Evolutionary conservation across 164 flowering plant genomes (phyloP).

Genomic region (Stephania cephalantha): DNA sequence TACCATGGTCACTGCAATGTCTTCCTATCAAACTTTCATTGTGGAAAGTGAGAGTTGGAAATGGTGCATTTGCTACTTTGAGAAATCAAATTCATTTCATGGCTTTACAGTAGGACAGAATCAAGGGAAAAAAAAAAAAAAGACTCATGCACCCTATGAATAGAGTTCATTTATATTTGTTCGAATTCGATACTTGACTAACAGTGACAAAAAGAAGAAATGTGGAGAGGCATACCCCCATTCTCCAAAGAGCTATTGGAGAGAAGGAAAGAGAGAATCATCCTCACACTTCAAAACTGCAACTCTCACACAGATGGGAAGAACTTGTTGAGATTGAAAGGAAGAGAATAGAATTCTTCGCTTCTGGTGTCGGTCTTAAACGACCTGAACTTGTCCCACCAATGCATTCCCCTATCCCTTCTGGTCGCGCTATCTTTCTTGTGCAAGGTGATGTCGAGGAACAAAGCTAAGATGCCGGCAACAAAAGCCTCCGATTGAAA

Average conservation of each 20-base stretch:
- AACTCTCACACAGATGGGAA: conserved; percentile 74
- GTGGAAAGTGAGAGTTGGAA: not conserved
- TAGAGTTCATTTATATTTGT: conserved; percentile 18
- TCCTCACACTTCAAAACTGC: not conserved
- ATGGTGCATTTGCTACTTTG: not conserved
- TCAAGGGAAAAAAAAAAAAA: conserved; percentile 9
- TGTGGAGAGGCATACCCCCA: not conserved
- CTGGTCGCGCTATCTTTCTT: conserved; percentile 43
- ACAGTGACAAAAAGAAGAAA: conserved; percentile 1
- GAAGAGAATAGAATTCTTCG: conserved; percentile 90
- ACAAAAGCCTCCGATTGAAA: conserved; percentile 87
- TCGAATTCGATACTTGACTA: conserved; percentile 1
- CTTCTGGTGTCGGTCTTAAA: conserved; percentile 73
- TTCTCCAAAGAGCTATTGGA: conserved; percentile 11
- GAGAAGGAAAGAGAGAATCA: not conserved
- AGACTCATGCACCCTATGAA: conserved; percentile 15
- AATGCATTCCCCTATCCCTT: conserved; percentile 88
- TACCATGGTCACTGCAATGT: not conserved
- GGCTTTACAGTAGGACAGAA: conserved; percentile 23
- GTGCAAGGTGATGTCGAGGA: conserved; percentile 74
- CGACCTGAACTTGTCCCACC: conserved; percentile 90
- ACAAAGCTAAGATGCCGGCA: conserved; percentile 65
- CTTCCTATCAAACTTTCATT: not conserved
- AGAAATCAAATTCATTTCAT: conserved; percentile 12
- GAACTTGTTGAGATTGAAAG: conserved; percentile 86